Evolutionary conservation across 768 basidiomycete species (phyloP).

Genomic region (Mycena filopes): DNA sequence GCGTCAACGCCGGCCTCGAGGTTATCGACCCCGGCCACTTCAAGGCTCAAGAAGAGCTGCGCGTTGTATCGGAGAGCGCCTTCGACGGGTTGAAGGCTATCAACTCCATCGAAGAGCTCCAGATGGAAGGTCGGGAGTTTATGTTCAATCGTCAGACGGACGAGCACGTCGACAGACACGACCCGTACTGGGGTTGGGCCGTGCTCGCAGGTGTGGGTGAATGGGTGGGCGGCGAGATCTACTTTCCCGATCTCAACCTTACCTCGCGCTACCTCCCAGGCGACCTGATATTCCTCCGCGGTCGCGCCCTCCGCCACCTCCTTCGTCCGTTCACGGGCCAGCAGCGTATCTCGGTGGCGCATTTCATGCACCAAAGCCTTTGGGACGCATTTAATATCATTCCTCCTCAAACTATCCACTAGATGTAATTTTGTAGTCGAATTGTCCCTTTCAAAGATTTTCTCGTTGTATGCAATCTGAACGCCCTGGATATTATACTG

Average conservation of each 20-base stretch:
- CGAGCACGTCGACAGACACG: constrained; percentile 24
- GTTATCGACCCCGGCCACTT: not conserved
- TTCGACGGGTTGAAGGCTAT: not conserved
- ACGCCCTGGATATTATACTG: no score
- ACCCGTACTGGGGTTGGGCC: constrained; percentile 29
- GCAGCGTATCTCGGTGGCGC: not conserved
- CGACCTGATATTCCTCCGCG: not conserved
- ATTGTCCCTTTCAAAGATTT: no score
- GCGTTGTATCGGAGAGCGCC: not conserved
- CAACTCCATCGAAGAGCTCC: constrained; percentile 20
- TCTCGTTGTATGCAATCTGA: no score
- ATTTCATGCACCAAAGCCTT: not conserved
- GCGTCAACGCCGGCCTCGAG: not conserved
- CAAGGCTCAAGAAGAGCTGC: no score
- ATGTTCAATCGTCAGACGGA: constrained; percentile 32
- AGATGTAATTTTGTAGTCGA: no score
- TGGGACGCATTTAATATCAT: not conserved
- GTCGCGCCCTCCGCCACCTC: no score
- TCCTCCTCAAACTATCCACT: no score
- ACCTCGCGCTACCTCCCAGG: not conserved
- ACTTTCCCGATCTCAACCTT: not conserved
- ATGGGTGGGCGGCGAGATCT: not conserved
- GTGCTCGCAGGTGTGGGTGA: not conserved
- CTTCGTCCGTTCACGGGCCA: not conserved
- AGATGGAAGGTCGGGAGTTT: constrained; percentile 31